Evolutionary conservation across 768 basidiomycete genomes (phyloP).

Genomic region (Leccinum boreale): DNA sequence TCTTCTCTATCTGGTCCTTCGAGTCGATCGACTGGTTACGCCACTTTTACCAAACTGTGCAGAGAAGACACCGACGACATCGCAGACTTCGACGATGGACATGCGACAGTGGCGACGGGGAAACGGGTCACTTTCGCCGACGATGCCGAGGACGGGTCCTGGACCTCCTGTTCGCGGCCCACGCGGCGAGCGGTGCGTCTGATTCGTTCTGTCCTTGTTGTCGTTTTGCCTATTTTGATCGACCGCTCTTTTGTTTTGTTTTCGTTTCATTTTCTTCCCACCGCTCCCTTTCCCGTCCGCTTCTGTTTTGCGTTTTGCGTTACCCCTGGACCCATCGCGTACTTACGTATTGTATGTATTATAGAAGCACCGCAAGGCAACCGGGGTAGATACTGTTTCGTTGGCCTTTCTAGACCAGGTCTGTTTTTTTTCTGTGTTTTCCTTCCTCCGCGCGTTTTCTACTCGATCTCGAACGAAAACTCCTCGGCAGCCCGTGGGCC

Average conservation of each 20-base stretch:
- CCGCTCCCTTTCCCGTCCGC: not conserved
- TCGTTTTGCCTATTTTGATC: not conserved
- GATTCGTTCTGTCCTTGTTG: not conserved
- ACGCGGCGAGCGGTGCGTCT: constrained; percentile 25
- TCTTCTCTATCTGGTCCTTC: constrained; percentile 7
- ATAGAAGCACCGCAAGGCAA: constrained; percentile 25
- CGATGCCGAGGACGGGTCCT: constrained; percentile 17
- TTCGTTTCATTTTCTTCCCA: not conserved
- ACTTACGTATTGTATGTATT: not conserved
- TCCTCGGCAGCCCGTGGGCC: constrained; percentile 2
- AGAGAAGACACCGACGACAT: constrained; percentile 29
- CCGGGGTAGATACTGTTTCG: constrained; percentile 9
- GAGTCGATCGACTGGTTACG: constrained; percentile 19
- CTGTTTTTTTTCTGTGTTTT: not conserved
- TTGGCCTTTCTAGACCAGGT: constrained; percentile 21
- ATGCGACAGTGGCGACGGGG: constrained; percentile 14
- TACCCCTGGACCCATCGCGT: not conserved
- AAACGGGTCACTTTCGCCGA: constrained; percentile 26
- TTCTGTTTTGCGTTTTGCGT: not conserved
- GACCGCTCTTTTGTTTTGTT: not conserved
- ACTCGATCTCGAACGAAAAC: not conserved
- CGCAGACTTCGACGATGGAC: constrained; percentile 22
- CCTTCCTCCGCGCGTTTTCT: not conserved
- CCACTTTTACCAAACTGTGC: constrained; percentile 25
- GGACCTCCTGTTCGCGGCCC: constrained; percentile 16